These are phyloP conservation scores for Alternaria longipes DNA, from an alignment of 2,329 filamentous ascomycete genomes.

Conservation along the genomic window DNA sequence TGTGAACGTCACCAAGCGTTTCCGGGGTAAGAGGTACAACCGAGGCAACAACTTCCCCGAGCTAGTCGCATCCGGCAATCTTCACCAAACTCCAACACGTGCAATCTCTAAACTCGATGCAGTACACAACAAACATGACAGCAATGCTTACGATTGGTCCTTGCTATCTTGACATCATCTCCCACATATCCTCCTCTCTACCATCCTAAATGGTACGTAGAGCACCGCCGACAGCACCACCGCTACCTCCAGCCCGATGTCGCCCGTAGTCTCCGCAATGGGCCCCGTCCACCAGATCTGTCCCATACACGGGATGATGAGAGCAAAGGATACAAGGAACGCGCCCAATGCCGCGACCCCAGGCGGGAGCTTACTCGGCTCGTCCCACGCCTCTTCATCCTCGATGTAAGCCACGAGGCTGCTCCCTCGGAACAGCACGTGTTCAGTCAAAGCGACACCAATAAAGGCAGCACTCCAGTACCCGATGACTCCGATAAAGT, in stretches of 20 bases:
- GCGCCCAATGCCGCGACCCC: constrained; percentile 55
- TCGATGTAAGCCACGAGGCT: constrained; percentile 48
- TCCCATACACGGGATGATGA: constrained; percentile 68
- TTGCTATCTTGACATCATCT: background rate
- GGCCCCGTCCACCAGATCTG: constrained; percentile 70
- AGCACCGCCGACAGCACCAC: constrained; percentile 60
- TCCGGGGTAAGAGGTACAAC: constrained; percentile 37
- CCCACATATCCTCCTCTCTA: constrained; percentile 48
- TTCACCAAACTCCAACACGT: constrained; percentile 20
- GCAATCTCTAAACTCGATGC: constrained; percentile 10
- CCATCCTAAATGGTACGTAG: constrained; percentile 55
- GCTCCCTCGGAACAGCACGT: constrained; percentile 50
- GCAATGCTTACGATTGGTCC: background rate
- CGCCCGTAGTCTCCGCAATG: constrained; percentile 67
- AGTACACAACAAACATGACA: background rate
- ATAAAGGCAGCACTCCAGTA: constrained; percentile 50
- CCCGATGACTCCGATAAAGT: constrained; percentile 48
- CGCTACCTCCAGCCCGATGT: constrained; percentile 73
- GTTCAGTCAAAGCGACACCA: constrained; percentile 48
- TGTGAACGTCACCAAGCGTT: constrained; percentile 46
- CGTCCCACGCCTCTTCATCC: constrained; percentile 53
- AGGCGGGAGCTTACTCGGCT: constrained; percentile 50
- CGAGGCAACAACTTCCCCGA: constrained; percentile 41
- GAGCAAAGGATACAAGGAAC: constrained; percentile 50
- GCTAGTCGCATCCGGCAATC: constrained; percentile 16